Conservation (phyloP, 2,329 filamentous ascomycete genomes). For the Cordyceps fumosorosea region DNA sequence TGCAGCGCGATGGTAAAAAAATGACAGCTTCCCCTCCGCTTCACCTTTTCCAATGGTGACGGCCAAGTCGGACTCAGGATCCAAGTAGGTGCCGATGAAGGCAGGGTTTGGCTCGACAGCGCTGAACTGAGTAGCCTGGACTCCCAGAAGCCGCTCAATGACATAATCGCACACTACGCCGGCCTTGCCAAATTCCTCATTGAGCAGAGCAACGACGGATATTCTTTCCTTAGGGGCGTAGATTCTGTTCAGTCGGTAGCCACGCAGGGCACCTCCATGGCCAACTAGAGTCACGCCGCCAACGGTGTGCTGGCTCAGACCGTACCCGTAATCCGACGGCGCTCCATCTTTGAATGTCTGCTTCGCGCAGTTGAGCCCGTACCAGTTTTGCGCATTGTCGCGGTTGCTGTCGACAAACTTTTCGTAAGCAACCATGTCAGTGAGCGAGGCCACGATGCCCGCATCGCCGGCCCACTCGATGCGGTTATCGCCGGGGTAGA, state of each 20-base stretch:
- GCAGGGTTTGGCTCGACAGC: constrained; percentile 14
- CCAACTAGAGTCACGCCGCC: constrained; percentile 24
- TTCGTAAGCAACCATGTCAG: constrained; percentile 41
- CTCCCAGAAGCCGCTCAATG: constrained; percentile 24
- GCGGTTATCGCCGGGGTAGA: constrained; percentile 28
- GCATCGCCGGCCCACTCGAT: constrained; percentile 42
- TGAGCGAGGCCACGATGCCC: constrained; percentile 34
- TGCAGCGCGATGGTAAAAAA: constrained; percentile 23
- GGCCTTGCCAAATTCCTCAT: constrained; percentile 28
- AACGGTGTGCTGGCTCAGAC: constrained; percentile 24
- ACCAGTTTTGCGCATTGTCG: constrained; percentile 27
- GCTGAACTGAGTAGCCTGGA: constrained; percentile 16
- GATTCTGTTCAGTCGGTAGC: constrained; percentile 30
- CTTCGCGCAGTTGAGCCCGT: constrained; percentile 18
- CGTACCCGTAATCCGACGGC: constrained; percentile 30
- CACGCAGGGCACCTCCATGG: constrained; percentile 36
- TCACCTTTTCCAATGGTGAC: constrained; percentile 22
- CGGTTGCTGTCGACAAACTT: constrained; percentile 29
- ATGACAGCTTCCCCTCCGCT: constrained; percentile 19
- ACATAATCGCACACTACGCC: constrained; percentile 23
- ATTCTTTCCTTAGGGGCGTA: constrained; percentile 29
- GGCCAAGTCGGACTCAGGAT: constrained; percentile 27
- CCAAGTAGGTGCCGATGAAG: constrained; percentile 33
- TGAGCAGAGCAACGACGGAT: constrained; percentile 34
- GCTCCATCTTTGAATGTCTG: constrained; percentile 27